Conservation (phyloP, 1,284 basidiomycete species). For the Schizophyllum commune region DNA sequence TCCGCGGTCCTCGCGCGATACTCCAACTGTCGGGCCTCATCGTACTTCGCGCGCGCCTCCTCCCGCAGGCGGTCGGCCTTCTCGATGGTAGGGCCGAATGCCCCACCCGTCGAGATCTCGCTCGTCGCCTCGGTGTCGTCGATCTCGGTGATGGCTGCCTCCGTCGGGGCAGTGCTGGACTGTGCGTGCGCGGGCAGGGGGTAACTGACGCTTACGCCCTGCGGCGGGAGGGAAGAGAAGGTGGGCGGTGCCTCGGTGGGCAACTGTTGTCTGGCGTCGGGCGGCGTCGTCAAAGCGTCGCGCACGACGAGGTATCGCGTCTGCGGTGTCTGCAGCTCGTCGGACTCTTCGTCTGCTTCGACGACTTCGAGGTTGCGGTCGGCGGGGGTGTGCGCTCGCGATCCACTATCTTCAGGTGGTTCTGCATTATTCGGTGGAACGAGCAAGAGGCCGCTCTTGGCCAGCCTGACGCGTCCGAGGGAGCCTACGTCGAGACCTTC, state of each 20-base stretch:
- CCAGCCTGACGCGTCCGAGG: not conserved
- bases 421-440: not conserved
- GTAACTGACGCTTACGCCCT: not conserved
- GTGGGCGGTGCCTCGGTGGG: no score
- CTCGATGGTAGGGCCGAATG: not conserved
- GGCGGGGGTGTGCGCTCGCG: not conserved
- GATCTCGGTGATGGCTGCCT: not conserved
- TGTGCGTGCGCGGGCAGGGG: not conserved
- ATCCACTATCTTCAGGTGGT: not conserved
- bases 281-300: not conserved
- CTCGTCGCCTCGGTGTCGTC: not conserved
- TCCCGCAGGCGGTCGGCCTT: slow-evolving; percentile 29
- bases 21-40: slow-evolving; percentile 19
- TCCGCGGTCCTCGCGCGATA: slow-evolving; percentile 22
- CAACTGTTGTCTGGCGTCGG: not conserved
- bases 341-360: not conserved
- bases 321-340: not conserved
- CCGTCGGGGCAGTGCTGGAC: not conserved
- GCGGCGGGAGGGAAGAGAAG: not conserved
- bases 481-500: not conserved
- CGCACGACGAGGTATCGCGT: not conserved
- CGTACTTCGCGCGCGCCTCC: slow-evolving; percentile 29
- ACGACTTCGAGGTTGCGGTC: not conserved
- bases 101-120: not conserved
- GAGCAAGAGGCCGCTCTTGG: not conserved